Evolutionary conservation across 345 rosid species (phyloP), one percentile per base, ranked within the genome.

Genomic region (Rubroshorea leprosula): DNA sequence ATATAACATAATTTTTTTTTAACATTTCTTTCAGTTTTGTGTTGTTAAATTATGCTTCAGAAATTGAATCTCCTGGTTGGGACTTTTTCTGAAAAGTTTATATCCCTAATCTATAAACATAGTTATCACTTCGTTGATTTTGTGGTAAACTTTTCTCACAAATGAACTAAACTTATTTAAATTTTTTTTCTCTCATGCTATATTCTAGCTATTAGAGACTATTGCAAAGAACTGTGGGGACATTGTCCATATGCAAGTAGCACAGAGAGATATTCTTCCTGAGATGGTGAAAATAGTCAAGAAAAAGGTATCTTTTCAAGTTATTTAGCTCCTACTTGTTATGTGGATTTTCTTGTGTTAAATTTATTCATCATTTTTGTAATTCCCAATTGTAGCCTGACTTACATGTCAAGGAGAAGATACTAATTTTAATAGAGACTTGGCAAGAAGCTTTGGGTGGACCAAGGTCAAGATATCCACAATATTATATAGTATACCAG

Each of bases 371-470:
- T 58, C 54, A 63, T 53, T 72, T 64, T 68, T 59, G 21, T 69
- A 18, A 59, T 79, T 60, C 61, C 55, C 58, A 46, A 65, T 60
- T 74, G 70, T 75, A 89, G 97, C 89, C 95, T 3, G 97, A 89
- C 74, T 66, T 74, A 51, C 88, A 81, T 69, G 97, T 87, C 68
- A 94, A 94, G 76, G 96, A 87, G 84, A 94, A 94, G 89, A 84
- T 94, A 67, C 57, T 94, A 68, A 75, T 62, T 60, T 81, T 94
- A 56, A 77, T 94, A 41, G 99, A 90, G 66, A 94, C 95, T 39
- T 94, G 99, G 99, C 99, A 94, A 87, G 99, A 94, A 76, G 97
- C 96, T 55, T 94, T 94, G 71, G 99, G 97, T 62, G 97, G 96
- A 41, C 70, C 97, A 23, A 84, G 93, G 75, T 90, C 99, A 56